Percentiles rank a stretch among this genome's conserved stretches.
phyloP scores from a whole-genome alignment of 495 filamentous ascomycete species.

The Penicillium soppii region DNA sequence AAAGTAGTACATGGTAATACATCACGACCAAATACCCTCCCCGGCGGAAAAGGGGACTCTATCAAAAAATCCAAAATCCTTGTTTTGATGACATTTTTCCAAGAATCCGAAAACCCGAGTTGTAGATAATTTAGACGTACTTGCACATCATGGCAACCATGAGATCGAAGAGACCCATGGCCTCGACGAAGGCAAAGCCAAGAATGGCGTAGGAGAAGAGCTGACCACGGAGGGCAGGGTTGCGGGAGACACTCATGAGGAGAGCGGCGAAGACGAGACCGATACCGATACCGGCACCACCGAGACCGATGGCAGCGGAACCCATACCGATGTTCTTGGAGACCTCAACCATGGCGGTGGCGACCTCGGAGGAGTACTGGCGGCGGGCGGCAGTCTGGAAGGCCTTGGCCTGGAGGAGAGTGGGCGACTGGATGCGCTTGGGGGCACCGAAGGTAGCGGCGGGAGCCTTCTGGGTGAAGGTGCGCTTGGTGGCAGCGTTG shows the following conservation, averaged over 20 bases:
- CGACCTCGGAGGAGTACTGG: slow-evolving; percentile 78
- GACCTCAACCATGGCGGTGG: slow-evolving; percentile 80
- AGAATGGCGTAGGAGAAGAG: slow-evolving; percentile 93
- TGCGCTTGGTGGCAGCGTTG: slow-evolving; percentile 64
- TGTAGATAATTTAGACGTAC: slow-evolving; percentile 45
- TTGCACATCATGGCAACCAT: slow-evolving; percentile 91
- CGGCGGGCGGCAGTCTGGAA: slow-evolving; percentile 60
- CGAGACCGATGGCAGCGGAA: slow-evolving; percentile 83
- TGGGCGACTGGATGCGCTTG: slow-evolving; percentile 65
- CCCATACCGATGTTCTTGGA: slow-evolving; percentile 87
- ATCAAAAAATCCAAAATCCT: slow-evolving; percentile 17
- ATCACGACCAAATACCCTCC: slow-evolving; percentile 38
- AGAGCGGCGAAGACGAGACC: slow-evolving; percentile 87
- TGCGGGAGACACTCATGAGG: slow-evolving; percentile 80
- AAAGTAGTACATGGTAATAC: slow-evolving; percentile 44
- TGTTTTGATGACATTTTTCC: slow-evolving; percentile 17
- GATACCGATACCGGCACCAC: slow-evolving; percentile 90
- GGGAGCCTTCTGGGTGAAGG: slow-evolving; percentile 55
- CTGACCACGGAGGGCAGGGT: slow-evolving; percentile 85
- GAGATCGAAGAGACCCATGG: slow-evolving; percentile 89
- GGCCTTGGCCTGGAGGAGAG: slow-evolving; percentile 60
- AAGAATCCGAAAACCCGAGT: slow-evolving; percentile 12
- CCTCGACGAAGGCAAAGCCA: slow-evolving; percentile 91
- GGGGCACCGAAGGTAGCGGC: slow-evolving; percentile 53
- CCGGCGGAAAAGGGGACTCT: slow-evolving; percentile 26